phyloP scores from a whole-genome alignment of 75 land plant species.

The Sequoiadendron giganteum region DNA sequence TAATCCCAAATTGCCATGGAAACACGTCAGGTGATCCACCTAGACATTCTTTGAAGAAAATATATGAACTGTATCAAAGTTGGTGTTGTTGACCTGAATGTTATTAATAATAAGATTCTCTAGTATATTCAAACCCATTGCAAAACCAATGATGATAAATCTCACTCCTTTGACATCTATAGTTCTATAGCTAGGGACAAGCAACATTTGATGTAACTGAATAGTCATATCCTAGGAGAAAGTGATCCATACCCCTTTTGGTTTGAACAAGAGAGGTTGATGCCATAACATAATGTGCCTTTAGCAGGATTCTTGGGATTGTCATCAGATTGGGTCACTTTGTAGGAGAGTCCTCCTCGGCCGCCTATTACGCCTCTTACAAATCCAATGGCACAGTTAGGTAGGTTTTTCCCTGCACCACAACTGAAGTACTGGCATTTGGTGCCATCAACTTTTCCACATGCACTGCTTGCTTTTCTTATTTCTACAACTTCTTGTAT shows the following conservation, averaged over 20 bases:
- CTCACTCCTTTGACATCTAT: constrained; percentile 40
- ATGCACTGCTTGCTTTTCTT: not conserved
- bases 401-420: constrained; percentile 13
- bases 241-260: constrained; percentile 33
- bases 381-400: constrained; percentile 22
- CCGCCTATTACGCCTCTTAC: constrained; percentile 31
- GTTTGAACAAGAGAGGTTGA: not conserved
- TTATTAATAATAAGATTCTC: constrained; percentile 39
- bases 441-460: constrained; percentile 19
- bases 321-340: constrained; percentile 27
- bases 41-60: constrained; percentile 15
- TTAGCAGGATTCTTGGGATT: constrained; percentile 12
- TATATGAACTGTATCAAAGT: constrained; percentile 40
- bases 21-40: constrained; percentile 44
- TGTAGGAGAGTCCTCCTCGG: constrained; percentile 17
- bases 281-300: constrained; percentile 37
- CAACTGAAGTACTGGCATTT: constrained; percentile 31
- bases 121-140: constrained; percentile 17
- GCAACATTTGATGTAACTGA: constrained; percentile 19
- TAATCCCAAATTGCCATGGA: constrained; percentile 26
- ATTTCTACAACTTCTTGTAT: no score
- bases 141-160: constrained; percentile 15
- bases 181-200: constrained; percentile 28
- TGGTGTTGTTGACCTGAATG: constrained; percentile 21
- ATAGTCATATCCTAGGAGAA: constrained; percentile 24